Evolutionary conservation across 768 basidiomycete species (phyloP), one percentile per base, ranked within the genome.

Genomic region (Tubosaeta sp.): DNA sequence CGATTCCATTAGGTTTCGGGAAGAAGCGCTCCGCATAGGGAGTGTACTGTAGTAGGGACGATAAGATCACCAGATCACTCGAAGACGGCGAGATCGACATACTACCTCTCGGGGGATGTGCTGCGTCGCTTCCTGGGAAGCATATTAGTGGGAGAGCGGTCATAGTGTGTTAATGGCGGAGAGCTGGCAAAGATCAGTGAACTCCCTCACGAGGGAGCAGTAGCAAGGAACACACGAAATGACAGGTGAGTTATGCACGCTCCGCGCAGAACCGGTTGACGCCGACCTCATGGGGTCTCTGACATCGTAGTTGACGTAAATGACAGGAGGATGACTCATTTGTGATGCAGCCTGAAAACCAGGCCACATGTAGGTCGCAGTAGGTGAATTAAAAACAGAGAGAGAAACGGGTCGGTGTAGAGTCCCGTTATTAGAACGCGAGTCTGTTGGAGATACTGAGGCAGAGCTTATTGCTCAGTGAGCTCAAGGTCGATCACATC

Each of bases 281-380:
- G 60, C 53, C 31, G 67, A 63, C 56, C 64, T 69, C 69, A 55
- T 60, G 63, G 61, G 44, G 36, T 62, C 58, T 68, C 61, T 59
- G n/a, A 54, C 59, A 57, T 68, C 59, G 45, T 68, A 62, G 53
- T 68, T 60, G 58, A 72, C 71, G 57, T 74, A 74, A 55, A 73
- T 62, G 46, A 69, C 60, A 25, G 76, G 75, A 44, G 64, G 66
- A 52, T 67, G 59, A 46, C 57, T 61, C 71, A 74, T 75, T 59
- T 73, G 67, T 31, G 74, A 78, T 22, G 73, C 72, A 54, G 74
- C 66, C 56, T 69, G 66, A 53, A 78, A 70, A 50, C 61, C 67
- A n/a, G 75, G 74, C 77, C 76, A 79, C 60, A 70, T 67, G 61
- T 70, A 79, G 41, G 74, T 72, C 53, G 76, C 71, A 48, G 70